A percentile compares a stretch with the other conserved stretches of the same genome.
phyloP scores from a whole-genome alignment of 148 eudicot species.

The Cornus controversa region DNA sequence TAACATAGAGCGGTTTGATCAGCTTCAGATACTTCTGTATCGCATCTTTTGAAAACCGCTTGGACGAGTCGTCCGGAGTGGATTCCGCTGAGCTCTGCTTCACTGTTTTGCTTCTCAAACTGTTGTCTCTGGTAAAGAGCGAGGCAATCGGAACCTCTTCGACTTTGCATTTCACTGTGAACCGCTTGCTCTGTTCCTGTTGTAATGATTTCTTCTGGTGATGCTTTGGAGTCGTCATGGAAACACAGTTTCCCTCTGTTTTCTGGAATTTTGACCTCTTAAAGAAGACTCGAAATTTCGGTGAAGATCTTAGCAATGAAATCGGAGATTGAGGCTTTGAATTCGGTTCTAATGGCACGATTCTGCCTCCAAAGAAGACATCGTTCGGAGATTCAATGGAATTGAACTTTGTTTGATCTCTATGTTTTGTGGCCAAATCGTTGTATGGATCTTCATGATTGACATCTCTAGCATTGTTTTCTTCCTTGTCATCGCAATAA shows the following conservation, averaged over 20 bases:
- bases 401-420: not conserved
- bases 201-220: constrained; percentile 3
- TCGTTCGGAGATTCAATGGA: constrained; percentile 7
- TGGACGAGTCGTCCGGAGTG: constrained; percentile 16
- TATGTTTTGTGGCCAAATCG: too few relatives aligned
- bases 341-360: not conserved
- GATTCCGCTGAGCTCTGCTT: constrained; percentile 12
- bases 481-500: constrained; percentile 10
- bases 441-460: not conserved
- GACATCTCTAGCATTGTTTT: not conserved
- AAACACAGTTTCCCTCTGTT: not conserved
- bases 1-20: constrained; percentile 46
- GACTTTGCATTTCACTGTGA: constrained; percentile 14
- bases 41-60: constrained; percentile 20
- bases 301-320: constrained; percentile 26
- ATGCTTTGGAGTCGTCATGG: constrained; percentile 7
- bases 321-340: constrained; percentile 41
- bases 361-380: not conserved
- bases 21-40: constrained; percentile 49
- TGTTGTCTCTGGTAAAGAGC: constrained; percentile 25
- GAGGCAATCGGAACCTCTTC: constrained; percentile 20
- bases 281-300: constrained; percentile 37
- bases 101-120: constrained; percentile 26
- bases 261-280: constrained; percentile 26
- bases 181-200: constrained; percentile 21